Evolutionary conservation across 495 filamentous ascomycete species (phyloP), one percentile per base, ranked within the genome.

Genomic region (Penicillium malachiteum): DNA sequence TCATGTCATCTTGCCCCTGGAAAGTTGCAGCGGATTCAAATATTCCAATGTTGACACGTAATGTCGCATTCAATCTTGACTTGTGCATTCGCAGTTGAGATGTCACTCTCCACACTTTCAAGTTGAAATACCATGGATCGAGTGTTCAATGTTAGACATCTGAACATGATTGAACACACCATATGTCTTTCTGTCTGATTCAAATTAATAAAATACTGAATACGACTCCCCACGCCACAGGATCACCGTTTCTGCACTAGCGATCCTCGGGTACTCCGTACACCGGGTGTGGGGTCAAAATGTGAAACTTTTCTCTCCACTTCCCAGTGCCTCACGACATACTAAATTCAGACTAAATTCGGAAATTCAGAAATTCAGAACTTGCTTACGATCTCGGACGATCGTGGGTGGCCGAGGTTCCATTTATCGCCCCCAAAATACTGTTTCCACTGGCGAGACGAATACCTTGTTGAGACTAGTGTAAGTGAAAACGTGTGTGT

Each of bases 371-470:
- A n/a, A n/a, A n/a, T n/a, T n/a, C n/a, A n/a, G n/a, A n/a, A n/a
- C n/a, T n/a, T n/a, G n/a, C n/a, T n/a, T 37, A 8, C 46, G 59
- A 62, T 62, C 59, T 62, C 59, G 59, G 60, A 31, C 33, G 55
- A 65, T 60, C 51, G 37, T 17, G 35, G 13, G 31, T 26, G 37
- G 31, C 26, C 52, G 51, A 46, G 21, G 48, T 11, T 54, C 46
- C 58, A 51, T 26, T 62, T 54, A 47, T 31, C 43, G 43, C 21
- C 43, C 43, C 43, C 21, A 45, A 45, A 8, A 12, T 7, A 10
- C 43, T 9, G 31, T 8, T 7, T 21, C 26, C 21, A 14, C 21
- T 31, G 31, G 54, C 40, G 54, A 54, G 49, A 21, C 44, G 50
- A 50, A 14, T 50, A 10, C 58, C 52, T 5, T 35, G 17, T 26